Evolutionary conservation across 2,329 filamentous ascomycete genomes (phyloP).

Genomic region (Emydomyces testavorans): DNA sequence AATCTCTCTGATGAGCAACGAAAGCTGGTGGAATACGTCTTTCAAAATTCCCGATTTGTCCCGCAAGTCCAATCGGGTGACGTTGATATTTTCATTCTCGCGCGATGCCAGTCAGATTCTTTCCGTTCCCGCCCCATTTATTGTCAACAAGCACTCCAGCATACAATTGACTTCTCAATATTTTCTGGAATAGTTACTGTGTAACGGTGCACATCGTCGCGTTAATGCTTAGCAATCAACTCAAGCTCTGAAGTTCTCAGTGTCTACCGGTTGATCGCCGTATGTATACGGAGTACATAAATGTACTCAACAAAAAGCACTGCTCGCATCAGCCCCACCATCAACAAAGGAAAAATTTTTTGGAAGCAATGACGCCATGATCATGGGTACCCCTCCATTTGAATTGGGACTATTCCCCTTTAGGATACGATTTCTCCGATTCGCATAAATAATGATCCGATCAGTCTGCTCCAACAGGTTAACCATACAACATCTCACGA

Average conservation of each 20-base stretch:
- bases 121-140: background rate
- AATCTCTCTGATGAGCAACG: too few species aligned
- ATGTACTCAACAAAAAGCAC: background rate
- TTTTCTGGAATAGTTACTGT: too few species aligned
- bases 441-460: constrained; percentile 4
- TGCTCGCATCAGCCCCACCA: constrained; percentile 2
- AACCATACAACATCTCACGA: too few species aligned
- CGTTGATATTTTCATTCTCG: constrained; percentile 19
- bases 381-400: constrained; percentile 6
- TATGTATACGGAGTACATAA: too few species aligned
- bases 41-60: constrained; percentile 16
- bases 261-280: too few species aligned
- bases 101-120: constrained; percentile 3
- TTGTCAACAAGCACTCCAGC: background rate
- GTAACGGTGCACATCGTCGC: too few species aligned
- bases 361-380: constrained; percentile 5
- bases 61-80: constrained; percentile 35
- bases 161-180: background rate
- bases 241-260: too few species aligned
- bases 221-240: background rate
- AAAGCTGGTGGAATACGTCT: constrained; percentile 2
- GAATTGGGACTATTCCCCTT: background rate
- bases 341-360: constrained; percentile 8
- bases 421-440: background rate
- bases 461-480: too few species aligned